Evolutionary conservation across 495 filamentous ascomycete species (phyloP).

Genomic region (Aspergillus baeticus): DNA sequence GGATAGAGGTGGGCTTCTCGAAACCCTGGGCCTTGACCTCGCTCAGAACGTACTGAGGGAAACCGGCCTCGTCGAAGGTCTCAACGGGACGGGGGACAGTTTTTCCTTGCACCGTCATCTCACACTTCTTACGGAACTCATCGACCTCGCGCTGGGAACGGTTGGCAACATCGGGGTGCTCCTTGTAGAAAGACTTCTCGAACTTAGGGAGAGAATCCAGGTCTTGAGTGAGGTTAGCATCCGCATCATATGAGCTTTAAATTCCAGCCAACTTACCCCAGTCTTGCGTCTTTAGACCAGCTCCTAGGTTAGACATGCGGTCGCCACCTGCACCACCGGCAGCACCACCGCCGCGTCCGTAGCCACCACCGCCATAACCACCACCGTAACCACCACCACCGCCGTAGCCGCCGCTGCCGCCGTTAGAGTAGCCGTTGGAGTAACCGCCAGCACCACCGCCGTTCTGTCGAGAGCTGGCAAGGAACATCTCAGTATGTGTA

Average conservation of each 20-base stretch:
- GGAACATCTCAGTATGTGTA: conserved; percentile 6
- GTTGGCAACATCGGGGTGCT: conserved; percentile 71
- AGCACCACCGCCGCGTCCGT: conserved; percentile 48
- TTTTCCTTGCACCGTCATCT: conserved; percentile 74
- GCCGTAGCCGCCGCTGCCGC: conserved; percentile 41
- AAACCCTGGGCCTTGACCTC: conserved; percentile 99
- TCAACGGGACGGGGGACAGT: conserved; percentile 90
- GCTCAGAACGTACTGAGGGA: conserved; percentile 93
- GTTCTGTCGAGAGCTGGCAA: conserved; percentile 40
- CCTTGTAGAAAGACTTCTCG: conserved; percentile 99
- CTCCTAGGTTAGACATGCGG: conserved; percentile 89
- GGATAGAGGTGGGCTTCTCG: conserved; percentile 86
- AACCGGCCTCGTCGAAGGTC: conserved; percentile 95
- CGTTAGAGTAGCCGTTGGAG: conserved; percentile 52
- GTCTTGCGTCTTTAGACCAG: conserved; percentile 76
- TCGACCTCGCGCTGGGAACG: conserved; percentile 80
- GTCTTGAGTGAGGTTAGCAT: conserved; percentile 55
- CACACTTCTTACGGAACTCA: conserved; percentile 76
- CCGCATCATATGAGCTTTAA: not conserved
- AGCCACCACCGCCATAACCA: conserved; percentile 39
- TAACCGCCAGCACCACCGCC: conserved; percentile 36
- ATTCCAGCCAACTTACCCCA: conserved; percentile 65
- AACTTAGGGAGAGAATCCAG: conserved; percentile 83
- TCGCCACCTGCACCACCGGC: conserved; percentile 71
- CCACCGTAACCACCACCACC: conserved; percentile 48